Evolutionary conservation across 768 basidiomycete species (phyloP).

Genomic region (Amyloporia xantha): DNA sequence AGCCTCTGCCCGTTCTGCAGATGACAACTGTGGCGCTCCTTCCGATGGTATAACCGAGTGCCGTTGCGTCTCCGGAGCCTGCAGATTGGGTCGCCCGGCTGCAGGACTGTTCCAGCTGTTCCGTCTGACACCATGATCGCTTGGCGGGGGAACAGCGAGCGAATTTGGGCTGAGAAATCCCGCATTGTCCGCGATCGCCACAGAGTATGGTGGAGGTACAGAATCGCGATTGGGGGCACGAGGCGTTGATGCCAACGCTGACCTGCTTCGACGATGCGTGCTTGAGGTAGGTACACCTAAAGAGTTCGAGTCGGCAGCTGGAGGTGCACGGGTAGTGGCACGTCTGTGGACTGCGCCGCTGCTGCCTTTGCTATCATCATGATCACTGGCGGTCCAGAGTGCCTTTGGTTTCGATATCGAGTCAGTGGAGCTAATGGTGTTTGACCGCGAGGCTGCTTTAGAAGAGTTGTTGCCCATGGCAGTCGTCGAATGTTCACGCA

Average conservation of each 20-base stretch:
- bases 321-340: slow-evolving; percentile 4
- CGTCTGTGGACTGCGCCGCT: slow-evolving; percentile 6
- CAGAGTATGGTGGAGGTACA: slow-evolving; percentile 14
- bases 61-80: not conserved
- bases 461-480: slow-evolving; percentile 15
- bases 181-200: slow-evolving; percentile 7
- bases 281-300: slow-evolving; percentile 1
- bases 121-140: not conserved
- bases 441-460: slow-evolving; percentile 6
- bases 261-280: slow-evolving; percentile 10
- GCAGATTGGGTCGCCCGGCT: not conserved
- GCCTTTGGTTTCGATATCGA: slow-evolving; percentile 10
- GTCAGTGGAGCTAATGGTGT: slow-evolving; percentile 4
- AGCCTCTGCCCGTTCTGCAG: slow-evolving; percentile 6
- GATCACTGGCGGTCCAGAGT: not conserved
- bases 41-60: not conserved
- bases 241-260: slow-evolving; percentile 7
- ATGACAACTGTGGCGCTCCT: not conserved
- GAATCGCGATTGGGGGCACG: slow-evolving; percentile 6
- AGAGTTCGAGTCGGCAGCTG: not conserved
- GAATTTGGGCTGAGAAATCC: not conserved
- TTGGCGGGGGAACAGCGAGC: not conserved
- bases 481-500: not conserved
- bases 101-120: not conserved
- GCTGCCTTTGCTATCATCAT: slow-evolving; percentile 4